phyloP scores from a whole-genome alignment of 257 asterid species.

The Thymus mandschuricus region DNA sequence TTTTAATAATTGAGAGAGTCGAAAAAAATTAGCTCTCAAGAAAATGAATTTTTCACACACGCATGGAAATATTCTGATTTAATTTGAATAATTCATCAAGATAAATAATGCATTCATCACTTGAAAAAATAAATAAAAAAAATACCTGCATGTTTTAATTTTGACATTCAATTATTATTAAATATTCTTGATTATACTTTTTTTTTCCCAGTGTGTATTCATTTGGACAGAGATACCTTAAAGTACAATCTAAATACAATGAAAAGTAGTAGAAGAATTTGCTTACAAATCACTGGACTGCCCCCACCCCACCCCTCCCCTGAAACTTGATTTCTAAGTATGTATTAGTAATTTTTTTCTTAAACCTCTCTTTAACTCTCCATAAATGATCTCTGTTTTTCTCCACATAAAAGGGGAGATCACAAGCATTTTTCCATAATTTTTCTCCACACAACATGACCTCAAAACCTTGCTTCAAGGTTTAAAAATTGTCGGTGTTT shows the following conservation, averaged over 20 bases:
- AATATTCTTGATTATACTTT: background rate
- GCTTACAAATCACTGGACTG: constrained; percentile 57
- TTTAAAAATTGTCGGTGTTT: constrained; percentile 1
- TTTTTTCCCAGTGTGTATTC: constrained; percentile 11
- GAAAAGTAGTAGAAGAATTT: constrained; percentile 39
- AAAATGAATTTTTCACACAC: background rate
- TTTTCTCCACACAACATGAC: constrained; percentile 15
- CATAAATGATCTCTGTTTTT: constrained; percentile 20
- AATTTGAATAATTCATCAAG: background rate
- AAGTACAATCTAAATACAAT: constrained; percentile 41
- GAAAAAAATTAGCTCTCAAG: background rate
- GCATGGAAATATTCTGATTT: background rate
- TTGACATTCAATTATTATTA: background rate
- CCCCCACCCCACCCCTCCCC: constrained; percentile 27
- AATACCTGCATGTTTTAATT: too few relatives aligned
- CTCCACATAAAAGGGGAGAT: constrained; percentile 18
- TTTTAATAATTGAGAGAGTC: background rate
- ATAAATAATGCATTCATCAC: constrained; percentile 9
- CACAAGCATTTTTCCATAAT: constrained; percentile 17
- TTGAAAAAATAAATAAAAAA: background rate
- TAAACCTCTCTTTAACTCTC: constrained; percentile 41
- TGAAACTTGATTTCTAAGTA: constrained; percentile 49
- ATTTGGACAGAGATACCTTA: constrained; percentile 39
- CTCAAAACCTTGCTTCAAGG: constrained; percentile 26
- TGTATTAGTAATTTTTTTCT: constrained; percentile 14